A percentile compares a stretch with the other conserved stretches of the same genome.
Conservation (phyloP, 768 basidiomycete genomes). For the Kondoa malvinella region DNA sequence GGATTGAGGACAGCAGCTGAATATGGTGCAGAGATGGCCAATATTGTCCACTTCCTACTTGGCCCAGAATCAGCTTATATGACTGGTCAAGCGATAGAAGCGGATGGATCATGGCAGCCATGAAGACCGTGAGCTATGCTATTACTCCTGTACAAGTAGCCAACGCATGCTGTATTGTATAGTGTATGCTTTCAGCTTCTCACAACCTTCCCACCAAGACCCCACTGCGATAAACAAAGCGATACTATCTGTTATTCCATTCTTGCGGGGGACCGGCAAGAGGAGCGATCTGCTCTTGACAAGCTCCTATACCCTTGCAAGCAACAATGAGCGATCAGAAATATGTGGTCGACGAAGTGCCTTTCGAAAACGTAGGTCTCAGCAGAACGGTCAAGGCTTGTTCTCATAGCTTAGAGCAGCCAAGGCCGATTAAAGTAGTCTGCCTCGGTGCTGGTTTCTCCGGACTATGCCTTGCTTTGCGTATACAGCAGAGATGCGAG, state of each 20-base stretch:
- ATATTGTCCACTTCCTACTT: conserved; percentile 13
- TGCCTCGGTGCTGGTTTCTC: conserved; percentile 16
- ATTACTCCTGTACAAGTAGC: not conserved
- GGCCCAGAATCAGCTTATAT: conserved; percentile 8
- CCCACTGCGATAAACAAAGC: too few relatives aligned
- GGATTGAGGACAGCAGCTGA: too few relatives aligned
- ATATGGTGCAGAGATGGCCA: conserved; percentile 12
- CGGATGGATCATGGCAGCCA: conserved; percentile 10
- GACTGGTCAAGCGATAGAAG: conserved; percentile 16
- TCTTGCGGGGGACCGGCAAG: too few relatives aligned
- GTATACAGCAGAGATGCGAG: conserved; percentile 15
- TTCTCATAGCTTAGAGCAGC: not conserved
- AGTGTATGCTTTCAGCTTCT: too few relatives aligned
- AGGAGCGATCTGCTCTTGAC: too few relatives aligned
- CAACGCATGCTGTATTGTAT: not conserved
- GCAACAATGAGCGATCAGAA: too few relatives aligned
- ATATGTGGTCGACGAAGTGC: not conserved
- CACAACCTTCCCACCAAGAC: too few relatives aligned
- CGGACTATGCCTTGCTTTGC: conserved; percentile 12
- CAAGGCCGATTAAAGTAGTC: conserved; percentile 6
- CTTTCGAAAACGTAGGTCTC: not conserved
- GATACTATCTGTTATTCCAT: too few relatives aligned
- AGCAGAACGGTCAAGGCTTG: not conserved
- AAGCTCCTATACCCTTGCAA: too few relatives aligned
- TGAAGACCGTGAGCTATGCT: not conserved